Evolutionary conservation across 2,329 filamentous ascomycete species (phyloP).

Genomic region (Aureobasidium leucospermi): DNA sequence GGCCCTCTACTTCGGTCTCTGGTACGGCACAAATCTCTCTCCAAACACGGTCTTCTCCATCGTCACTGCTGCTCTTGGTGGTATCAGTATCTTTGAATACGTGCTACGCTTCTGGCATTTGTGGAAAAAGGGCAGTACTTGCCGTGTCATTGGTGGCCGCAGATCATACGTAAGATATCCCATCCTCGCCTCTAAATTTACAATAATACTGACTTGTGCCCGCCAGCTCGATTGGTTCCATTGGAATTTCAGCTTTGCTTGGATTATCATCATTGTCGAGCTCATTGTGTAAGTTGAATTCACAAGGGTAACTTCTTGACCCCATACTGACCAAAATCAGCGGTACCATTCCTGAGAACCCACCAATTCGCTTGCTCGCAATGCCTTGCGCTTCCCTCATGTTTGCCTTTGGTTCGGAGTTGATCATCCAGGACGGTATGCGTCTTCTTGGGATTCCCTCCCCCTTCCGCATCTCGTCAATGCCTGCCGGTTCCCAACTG

Average conservation of each 20-base stretch:
- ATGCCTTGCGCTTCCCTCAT: conserved; percentile 47
- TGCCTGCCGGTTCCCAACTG: conserved; percentile 43
- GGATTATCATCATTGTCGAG: conserved; percentile 51
- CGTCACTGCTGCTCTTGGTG: conserved; percentile 46
- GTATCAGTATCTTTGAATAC: conserved; percentile 48
- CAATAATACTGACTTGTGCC: background rate
- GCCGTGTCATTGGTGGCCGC: conserved; percentile 43
- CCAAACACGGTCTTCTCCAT: conserved; percentile 48
- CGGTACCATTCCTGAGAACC: conserved; percentile 40
- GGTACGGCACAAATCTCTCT: conserved; percentile 48
- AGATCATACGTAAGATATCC: conserved; percentile 30
- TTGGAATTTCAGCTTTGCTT: conserved; percentile 49
- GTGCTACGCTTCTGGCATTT: conserved; percentile 42
- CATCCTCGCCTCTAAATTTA: no score
- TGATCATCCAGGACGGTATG: conserved; percentile 43
- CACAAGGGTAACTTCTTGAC: background rate
- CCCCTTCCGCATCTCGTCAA: conserved; percentile 46
- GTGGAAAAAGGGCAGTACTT: conserved; percentile 45
- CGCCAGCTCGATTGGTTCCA: conserved; percentile 49
- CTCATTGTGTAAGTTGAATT: conserved; percentile 40
- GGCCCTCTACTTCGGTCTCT: conserved; percentile 53
- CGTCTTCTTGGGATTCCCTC: conserved; percentile 39
- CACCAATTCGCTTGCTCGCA: conserved; percentile 46
- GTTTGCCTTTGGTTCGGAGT: conserved; percentile 45
- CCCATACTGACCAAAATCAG: conserved; percentile 23